A percentile compares a stretch with the other conserved stretches of the same genome.
Conservation (phyloP, 2,329 filamentous ascomycete species). For the Incumbomyces lentus region DNA sequence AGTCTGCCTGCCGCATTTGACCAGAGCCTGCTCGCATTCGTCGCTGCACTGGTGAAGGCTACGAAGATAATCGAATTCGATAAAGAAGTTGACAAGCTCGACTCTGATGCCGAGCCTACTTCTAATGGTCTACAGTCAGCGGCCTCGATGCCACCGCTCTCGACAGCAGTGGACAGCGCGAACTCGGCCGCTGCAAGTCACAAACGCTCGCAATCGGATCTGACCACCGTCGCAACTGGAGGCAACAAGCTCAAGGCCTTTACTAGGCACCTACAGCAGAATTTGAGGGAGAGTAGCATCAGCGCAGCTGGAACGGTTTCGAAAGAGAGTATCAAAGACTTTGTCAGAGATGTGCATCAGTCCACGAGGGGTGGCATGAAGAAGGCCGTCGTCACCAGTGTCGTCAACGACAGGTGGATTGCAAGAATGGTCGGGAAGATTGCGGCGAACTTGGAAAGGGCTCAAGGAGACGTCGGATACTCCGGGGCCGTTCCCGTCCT, state of each 20-base stretch:
- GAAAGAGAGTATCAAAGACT: slow-evolving; percentile 24
- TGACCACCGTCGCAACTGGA: not conserved
- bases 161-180: not conserved
- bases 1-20: slow-evolving; percentile 41
- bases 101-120: not conserved
- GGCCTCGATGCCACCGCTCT: not conserved
- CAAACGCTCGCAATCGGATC: not conserved
- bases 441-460: slow-evolving; percentile 38
- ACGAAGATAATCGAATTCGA: slow-evolving; percentile 48
- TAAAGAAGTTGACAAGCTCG: slow-evolving; percentile 27
- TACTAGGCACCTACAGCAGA: slow-evolving; percentile 2
- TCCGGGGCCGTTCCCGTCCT: slow-evolving; percentile 37
- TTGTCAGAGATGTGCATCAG: slow-evolving; percentile 22
- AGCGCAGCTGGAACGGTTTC: slow-evolving; percentile 7
- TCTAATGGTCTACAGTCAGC: not conserved
- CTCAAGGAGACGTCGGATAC: slow-evolving; percentile 43
- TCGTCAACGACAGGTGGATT: slow-evolving; percentile 47
- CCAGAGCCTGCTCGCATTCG: slow-evolving; percentile 43
- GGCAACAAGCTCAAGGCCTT: slow-evolving; percentile 5
- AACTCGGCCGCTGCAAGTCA: not conserved
- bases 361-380: slow-evolving; percentile 37
- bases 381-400: slow-evolving; percentile 35
- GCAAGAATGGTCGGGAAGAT: slow-evolving; percentile 44
- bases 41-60: slow-evolving; percentile 46
- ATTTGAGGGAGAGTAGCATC: not conserved